Conservation (phyloP, 2,329 filamentous ascomycete species). For the Fusarium sp. region DNA sequence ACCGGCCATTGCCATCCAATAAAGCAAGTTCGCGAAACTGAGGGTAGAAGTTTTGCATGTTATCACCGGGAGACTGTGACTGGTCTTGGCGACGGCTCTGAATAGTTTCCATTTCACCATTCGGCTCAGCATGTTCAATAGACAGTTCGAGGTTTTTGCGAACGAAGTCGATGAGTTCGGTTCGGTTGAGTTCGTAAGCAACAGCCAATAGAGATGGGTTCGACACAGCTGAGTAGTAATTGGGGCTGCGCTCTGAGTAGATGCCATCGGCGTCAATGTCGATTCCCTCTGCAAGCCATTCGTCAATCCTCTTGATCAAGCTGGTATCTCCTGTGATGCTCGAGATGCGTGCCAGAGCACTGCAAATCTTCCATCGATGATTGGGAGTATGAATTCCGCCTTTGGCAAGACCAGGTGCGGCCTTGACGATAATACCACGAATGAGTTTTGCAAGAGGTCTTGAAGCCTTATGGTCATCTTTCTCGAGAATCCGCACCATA, state of each 20-base stretch:
- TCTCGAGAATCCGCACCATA: constrained; percentile 24
- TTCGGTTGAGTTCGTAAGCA: constrained; percentile 18
- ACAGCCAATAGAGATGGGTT: constrained; percentile 15
- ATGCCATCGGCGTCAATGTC: constrained; percentile 27
- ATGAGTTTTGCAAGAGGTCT: background rate
- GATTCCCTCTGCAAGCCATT: constrained; percentile 25
- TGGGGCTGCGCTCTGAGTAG: constrained; percentile 21
- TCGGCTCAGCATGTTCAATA: constrained; percentile 20
- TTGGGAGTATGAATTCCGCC: constrained; percentile 21
- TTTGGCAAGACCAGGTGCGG: constrained; percentile 13
- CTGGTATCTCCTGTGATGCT: background rate
- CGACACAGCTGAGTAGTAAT: constrained; percentile 22
- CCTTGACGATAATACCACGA: constrained; percentile 19
- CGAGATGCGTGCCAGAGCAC: constrained; percentile 21
- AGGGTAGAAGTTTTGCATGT: constrained; percentile 22
- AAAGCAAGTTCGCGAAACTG: constrained; percentile 23
- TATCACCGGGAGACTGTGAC: background rate
- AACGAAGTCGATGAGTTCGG: background rate
- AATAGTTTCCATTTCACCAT: constrained; percentile 17
- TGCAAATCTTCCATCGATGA: constrained; percentile 29
- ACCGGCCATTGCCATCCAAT: background rate
- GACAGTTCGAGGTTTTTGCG: constrained; percentile 23
- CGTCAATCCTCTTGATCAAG: constrained; percentile 9
- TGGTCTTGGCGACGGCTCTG: constrained; percentile 25
- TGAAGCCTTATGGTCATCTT: constrained; percentile 9